Evolutionary conservation across 2,329 filamentous ascomycete genomes (phyloP).

Genomic region (Neopestalotiopsis sp.): DNA sequence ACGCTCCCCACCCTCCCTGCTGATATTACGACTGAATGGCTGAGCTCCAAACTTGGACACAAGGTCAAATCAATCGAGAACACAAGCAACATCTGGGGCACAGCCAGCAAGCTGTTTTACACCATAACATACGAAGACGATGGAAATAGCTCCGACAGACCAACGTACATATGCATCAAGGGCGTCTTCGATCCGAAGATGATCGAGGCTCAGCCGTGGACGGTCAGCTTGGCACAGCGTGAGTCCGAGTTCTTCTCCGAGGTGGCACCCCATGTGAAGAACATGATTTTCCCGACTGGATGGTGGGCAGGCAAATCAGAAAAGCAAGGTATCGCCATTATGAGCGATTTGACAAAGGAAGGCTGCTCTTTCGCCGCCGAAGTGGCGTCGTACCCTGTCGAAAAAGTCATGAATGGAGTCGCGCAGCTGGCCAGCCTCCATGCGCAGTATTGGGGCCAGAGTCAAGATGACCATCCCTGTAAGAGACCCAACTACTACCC

Average conservation of each 20-base stretch:
- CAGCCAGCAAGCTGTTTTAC: slow-evolving; percentile 8
- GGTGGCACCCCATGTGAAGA: slow-evolving; percentile 38
- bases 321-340: slow-evolving; percentile 44
- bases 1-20: slow-evolving; percentile 30
- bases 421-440: slow-evolving; percentile 47
- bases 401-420: slow-evolving; percentile 41
- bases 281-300: slow-evolving; percentile 39
- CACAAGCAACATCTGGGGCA: slow-evolving; percentile 3
- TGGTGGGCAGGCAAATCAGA: slow-evolving; percentile 43
- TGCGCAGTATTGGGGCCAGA: slow-evolving; percentile 43
- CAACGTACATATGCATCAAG: slow-evolving; percentile 41
- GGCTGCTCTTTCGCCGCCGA: slow-evolving; percentile 42
- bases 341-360: slow-evolving; percentile 40
- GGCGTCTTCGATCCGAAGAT: slow-evolving; percentile 44
- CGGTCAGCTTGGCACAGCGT: slow-evolving; percentile 35
- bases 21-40: slow-evolving; percentile 34
- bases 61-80: slow-evolving; percentile 23
- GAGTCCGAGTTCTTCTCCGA: slow-evolving; percentile 45
- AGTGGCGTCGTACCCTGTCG: slow-evolving; percentile 36
- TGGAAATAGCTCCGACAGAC: slow-evolving; percentile 24
- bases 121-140: not conserved
- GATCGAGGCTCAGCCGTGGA: slow-evolving; percentile 39
- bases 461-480: slow-evolving; percentile 33
- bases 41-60: slow-evolving; percentile 33
- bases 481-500: not conserved